Base-by-base conservation (phyloP, 2,329 filamentous ascomycete genomes). In the Sporothrix humicola region DNA sequence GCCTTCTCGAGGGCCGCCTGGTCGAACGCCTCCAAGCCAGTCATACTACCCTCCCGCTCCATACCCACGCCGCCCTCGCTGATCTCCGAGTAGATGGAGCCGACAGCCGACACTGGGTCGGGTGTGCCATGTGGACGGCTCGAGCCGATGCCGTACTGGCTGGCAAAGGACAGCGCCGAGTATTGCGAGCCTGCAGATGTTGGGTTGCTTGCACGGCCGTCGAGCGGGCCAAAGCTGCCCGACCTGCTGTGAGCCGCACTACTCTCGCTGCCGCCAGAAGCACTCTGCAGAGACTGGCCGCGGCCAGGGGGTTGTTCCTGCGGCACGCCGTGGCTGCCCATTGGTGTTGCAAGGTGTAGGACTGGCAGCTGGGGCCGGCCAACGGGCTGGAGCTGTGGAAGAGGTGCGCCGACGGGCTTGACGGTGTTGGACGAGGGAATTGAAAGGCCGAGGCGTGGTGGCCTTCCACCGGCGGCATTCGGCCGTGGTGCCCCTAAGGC, bases 171-270 rank as follows among this genome's bases (percentile, higher is more conserved):
- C 48, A 96, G 84, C 7, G 91, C 89, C 2, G 93, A 96, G 80
- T 93, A 96, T 77, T 94, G 93, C 10, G 94, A 96, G n/a, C 92
- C 93, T 17, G 94, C 94, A 23, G 93, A 95, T 6, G 92, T 93
- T 48, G 94, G 93, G 72, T 93, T 94, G 82, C 93, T 96, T 37
- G 88, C 90, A 75, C 91, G 89, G 71, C 91, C 91, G 79, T 96
- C 93, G 61, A 92, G 82, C 72, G 90, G 89, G 1, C 93, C 93
- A 79, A 96, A 95, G 82, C 93, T 97, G 56, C 93, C 93, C 20
- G 93, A 93, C 79, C 94, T 87, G 75, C 93, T 97, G 81, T 95
- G 91, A 73, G 90, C 91, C 66, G 88, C 88, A 79, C 93, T 95
- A 79, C 90, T 91, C 81, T 96, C 93, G 81, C 93, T 97, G 65